These are phyloP conservation scores for Mycocentrospora acerina DNA, from an alignment of 2,329 filamentous ascomycete genomes.

Conservation along the genomic window DNA sequence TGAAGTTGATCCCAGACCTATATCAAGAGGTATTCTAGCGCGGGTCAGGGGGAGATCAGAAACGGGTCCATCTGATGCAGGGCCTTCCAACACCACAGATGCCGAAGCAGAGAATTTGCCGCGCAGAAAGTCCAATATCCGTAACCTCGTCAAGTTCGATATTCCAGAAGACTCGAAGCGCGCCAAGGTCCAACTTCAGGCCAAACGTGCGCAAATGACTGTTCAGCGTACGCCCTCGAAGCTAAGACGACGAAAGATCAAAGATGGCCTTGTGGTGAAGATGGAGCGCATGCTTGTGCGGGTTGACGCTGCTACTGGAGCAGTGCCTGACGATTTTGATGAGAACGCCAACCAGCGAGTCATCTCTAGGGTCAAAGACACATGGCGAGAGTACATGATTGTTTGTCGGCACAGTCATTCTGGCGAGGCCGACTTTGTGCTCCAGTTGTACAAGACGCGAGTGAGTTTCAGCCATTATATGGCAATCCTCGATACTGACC, in stretches of 20 bases:
- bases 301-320: constrained; percentile 56
- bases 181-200: constrained; percentile 41
- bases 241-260: constrained; percentile 44
- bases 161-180: constrained; percentile 44
- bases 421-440: constrained; percentile 56
- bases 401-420: constrained; percentile 61
- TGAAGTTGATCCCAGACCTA: constrained; percentile 19
- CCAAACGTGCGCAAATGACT: constrained; percentile 43
- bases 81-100: constrained; percentile 4
- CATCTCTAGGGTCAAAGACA: constrained; percentile 60
- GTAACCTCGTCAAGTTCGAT: constrained; percentile 46
- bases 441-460: constrained; percentile 63
- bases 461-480: constrained; percentile 29
- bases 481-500: constrained; percentile 6
- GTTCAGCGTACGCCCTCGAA: constrained; percentile 36
- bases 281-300: constrained; percentile 69
- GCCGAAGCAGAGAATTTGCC: constrained; percentile 13
- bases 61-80: constrained; percentile 16
- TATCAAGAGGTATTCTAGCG: constrained; percentile 31
- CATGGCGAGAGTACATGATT: constrained; percentile 65
- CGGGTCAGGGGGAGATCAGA: constrained; percentile 32
- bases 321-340: constrained; percentile 61
- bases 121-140: constrained; percentile 32
- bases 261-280: constrained; percentile 64
- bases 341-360: constrained; percentile 64